phyloP scores from a whole-genome alignment of 139 green algal genomes.

The Closterium sp. region DNA sequence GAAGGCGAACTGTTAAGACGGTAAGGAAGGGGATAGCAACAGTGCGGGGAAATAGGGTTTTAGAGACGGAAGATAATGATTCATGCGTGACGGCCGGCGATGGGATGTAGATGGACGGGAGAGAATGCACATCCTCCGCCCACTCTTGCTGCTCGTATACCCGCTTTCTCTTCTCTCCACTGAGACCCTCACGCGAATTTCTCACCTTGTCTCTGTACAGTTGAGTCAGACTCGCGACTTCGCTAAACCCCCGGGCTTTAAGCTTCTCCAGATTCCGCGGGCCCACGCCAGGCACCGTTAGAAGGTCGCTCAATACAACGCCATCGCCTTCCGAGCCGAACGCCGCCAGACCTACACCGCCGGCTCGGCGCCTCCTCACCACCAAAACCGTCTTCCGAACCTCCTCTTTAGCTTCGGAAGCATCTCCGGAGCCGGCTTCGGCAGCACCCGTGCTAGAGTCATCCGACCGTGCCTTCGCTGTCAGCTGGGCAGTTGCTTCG shows the following conservation, averaged over 20 bases:
- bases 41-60: not conserved
- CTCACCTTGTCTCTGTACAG: constrained; percentile 40
- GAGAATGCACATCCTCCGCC: not conserved
- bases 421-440: not conserved
- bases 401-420: not conserved
- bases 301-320: constrained; percentile 16
- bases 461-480: not conserved
- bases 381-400: not conserved
- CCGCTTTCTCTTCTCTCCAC: not conserved
- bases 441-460: not conserved
- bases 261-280: constrained; percentile 30
- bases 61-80: not conserved
- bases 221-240: constrained; percentile 55
- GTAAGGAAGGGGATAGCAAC: not conserved
- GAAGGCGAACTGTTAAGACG: not conserved
- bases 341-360: not conserved
- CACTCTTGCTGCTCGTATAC: not conserved
- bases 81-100: no score
- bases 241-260: constrained; percentile 20
- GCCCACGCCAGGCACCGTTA: constrained; percentile 24
- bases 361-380: not conserved
- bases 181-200: not conserved
- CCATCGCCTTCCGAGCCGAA: not conserved
- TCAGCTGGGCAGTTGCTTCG: not conserved
- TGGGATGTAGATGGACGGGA: not conserved